phyloP scores from a whole-genome alignment of 805 yeast species.

The Vanderwaltozyma polyspora region DNA sequence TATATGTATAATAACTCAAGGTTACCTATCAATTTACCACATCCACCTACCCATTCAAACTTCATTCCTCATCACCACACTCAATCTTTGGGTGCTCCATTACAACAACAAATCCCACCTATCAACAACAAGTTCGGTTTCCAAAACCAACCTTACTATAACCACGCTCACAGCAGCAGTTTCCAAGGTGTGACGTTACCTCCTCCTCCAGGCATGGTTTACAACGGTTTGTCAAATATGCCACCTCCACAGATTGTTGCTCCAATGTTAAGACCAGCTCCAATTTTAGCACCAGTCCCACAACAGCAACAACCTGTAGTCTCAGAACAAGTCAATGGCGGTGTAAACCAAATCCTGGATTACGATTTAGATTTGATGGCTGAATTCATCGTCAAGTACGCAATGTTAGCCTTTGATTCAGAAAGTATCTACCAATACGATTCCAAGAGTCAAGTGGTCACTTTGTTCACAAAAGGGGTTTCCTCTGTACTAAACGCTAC shows the following conservation, averaged over 20 bases:
- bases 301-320: constrained; percentile 7
- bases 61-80: constrained; percentile 4
- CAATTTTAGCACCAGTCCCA: constrained; percentile 3
- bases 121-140: constrained; percentile 5
- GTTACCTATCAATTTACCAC: constrained; percentile 1
- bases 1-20: constrained; percentile 3
- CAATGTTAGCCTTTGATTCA: constrained; percentile 56
- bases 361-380: constrained; percentile 74
- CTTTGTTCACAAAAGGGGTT: constrained; percentile 45
- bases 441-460: constrained; percentile 21
- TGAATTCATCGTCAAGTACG: constrained; percentile 64
- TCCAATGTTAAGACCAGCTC: background rate
- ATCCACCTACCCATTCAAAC: background rate
- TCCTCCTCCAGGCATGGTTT: constrained; percentile 17
- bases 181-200: constrained; percentile 3
- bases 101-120: too few relatives aligned
- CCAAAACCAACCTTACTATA: too few relatives aligned
- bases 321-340: constrained; percentile 39
- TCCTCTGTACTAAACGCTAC: constrained; percentile 73
- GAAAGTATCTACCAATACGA: constrained; percentile 3
- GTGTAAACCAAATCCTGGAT: constrained; percentile 67
- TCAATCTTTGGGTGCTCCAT: constrained; percentile 3
- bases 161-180: too few relatives aligned
- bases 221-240: background rate
- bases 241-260: constrained; percentile 4